Conservation (phyloP, 202 grass and related monocot species). For the Cymbopogon flexuosus region DNA sequence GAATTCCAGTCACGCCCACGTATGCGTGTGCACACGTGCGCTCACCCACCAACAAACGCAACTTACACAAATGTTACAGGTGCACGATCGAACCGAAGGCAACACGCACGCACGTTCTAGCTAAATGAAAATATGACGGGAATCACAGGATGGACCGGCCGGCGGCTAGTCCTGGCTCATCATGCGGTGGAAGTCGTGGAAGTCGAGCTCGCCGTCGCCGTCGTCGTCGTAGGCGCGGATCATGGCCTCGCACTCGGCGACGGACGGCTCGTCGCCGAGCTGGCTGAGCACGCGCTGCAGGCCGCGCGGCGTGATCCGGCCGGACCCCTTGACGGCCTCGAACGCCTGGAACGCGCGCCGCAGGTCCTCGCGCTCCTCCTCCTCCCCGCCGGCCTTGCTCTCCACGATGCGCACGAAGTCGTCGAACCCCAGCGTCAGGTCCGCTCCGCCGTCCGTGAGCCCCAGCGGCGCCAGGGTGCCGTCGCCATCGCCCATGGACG, state of each 20-base stretch:
- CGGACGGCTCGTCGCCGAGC: conserved; percentile 75
- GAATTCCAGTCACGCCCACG: no score
- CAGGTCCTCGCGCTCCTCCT: conserved; percentile 71
- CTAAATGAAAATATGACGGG: no score
- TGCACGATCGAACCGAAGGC: no score
- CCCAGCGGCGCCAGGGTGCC: conserved; percentile 18
- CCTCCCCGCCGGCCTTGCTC: conserved; percentile 47
- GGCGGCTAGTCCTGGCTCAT: conserved; percentile 46
- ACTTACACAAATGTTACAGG: no score
- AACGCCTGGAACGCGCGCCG: conserved; percentile 73
- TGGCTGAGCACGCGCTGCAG: conserved; percentile 74
- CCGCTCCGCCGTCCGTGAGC: neutral
- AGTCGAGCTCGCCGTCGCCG: conserved; percentile 88
- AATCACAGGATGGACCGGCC: no score
- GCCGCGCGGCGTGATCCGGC: conserved; percentile 76
- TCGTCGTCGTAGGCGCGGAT: conserved; percentile 79
- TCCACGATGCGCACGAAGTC: conserved; percentile 76
- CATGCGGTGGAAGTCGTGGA: conserved; percentile 86
- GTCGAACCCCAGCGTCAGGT: conserved; percentile 57
- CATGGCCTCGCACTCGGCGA: conserved; percentile 77
- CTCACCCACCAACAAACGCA: no score
- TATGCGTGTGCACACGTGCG: no score
- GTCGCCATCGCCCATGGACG: conserved; percentile 41
- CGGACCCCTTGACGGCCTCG: conserved; percentile 90
- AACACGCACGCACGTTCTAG: no score